Percentiles rank a stretch among this genome's conserved stretches.
phyloP scores from a whole-genome alignment of 208 protist species.

The Acanthamoeba healyi region DNA sequence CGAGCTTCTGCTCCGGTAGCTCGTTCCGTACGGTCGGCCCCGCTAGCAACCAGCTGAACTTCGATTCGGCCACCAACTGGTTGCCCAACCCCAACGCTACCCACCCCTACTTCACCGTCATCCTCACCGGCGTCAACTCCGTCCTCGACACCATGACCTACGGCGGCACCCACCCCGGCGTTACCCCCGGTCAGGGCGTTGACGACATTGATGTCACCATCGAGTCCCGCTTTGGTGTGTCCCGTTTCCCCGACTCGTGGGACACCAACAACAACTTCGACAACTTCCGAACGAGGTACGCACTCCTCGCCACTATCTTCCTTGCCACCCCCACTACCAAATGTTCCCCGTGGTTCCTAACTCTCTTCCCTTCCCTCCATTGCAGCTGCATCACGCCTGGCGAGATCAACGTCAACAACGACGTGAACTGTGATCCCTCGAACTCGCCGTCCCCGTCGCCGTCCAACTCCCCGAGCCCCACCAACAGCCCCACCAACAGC shows the following conservation, averaged over 20 bases:
- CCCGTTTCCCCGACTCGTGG: neutral
- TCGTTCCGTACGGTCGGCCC: neutral
- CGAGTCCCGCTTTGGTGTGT: conserved; percentile 6
- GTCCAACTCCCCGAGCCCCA: neutral
- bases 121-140: neutral
- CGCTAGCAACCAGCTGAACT: no score
- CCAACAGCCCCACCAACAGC: neutral
- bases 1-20: neutral
- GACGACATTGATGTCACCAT: neutral
- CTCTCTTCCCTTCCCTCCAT: neutral
- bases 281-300: neutral
- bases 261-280: neutral
- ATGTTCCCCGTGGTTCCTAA: neutral
- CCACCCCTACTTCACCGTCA: neutral
- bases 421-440: conserved; percentile 1
- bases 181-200: neutral
- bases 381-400: neutral
- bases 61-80: neutral
- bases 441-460: conserved; percentile 43
- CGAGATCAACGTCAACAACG: neutral
- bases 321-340: neutral
- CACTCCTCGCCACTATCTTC: neutral
- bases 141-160: neutral
- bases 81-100: neutral
- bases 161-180: conserved; percentile 1